A percentile compares a stretch with the other conserved stretches of the same genome.
Conservation (phyloP, 768 basidiomycete species). For the Boletus rubescentipes region DNA sequence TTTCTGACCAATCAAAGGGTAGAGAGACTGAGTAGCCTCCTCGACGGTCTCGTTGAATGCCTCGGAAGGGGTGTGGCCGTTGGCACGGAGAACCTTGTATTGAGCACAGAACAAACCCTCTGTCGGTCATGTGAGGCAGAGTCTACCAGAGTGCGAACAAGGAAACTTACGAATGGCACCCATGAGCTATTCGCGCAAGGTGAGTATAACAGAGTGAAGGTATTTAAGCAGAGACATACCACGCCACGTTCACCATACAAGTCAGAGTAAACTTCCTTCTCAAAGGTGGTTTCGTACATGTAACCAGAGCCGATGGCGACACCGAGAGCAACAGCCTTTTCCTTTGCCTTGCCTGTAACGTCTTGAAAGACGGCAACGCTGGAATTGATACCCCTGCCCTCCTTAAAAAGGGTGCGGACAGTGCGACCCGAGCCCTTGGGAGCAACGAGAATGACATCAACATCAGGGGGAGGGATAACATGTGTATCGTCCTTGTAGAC, state of each 20-base stretch:
- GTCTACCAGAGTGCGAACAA: not conserved
- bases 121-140: constrained; percentile 28
- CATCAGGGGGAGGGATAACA: constrained; percentile 86
- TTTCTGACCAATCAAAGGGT: constrained; percentile 93
- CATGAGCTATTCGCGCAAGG: constrained; percentile 67
- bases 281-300: constrained; percentile 97
- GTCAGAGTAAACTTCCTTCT: constrained; percentile 99
- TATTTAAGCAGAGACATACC: constrained; percentile 49
- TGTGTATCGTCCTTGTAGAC: constrained; percentile 98
- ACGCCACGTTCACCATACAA: constrained; percentile 99
- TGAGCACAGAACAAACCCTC: constrained; percentile 99
- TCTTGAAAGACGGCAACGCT: constrained; percentile 96
- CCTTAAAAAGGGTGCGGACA: constrained; percentile 99
- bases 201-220: constrained; percentile 4
- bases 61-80: constrained; percentile 96
- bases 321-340: constrained; percentile 93
- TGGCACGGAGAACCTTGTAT: constrained; percentile 95
- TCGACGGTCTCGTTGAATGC: constrained; percentile 99
- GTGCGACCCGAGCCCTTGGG: constrained; percentile 99
- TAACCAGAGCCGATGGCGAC: constrained; percentile 96
- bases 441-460: constrained; percentile 98
- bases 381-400: constrained; percentile 98
- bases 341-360: constrained; percentile 95
- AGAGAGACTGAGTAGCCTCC: constrained; percentile 99
- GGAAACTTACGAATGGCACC: constrained; percentile 81